Base-by-base conservation (phyloP, 805 yeast genomes). In the Lachancea kluyveri region DNA sequence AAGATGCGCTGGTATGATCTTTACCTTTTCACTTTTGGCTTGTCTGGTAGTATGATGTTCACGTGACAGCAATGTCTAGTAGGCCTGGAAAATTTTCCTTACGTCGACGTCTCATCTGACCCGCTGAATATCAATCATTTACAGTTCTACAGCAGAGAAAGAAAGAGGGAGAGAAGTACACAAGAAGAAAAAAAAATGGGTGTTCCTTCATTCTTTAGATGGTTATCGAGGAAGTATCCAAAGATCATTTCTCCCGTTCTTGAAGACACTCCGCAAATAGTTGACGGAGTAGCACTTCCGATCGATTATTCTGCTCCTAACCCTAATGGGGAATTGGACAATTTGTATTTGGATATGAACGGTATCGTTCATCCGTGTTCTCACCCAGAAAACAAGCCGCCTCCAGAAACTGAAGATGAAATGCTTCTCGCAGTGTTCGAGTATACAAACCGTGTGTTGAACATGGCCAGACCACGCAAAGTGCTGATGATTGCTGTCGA, bases 331-430 rank as follows among this genome's bases (percentile, higher is more conserved):
- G 99, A 92, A 61, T 63, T 87, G 28, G 97, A 92, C 55, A 92
- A 92, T 54, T 60, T 92, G 30, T 92, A 92, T 54, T 66, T 92
- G 41, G 99, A 92, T 62, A 92, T 92, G 98, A 92, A 92, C 55
- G 98, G 97, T 65, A 92, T 92, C 52, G 98, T 92, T 4, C 99
- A 92, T 65, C 98, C 98, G 1, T 92, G 97, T 67, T 81, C 96
- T 2, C 99, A 92, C 58, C 99, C 99, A 1, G 98, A 90, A 52
- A 83, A 90, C 45, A 80, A 80, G 45, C 95, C 96, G 0, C 80
- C 98, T 0, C 99, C 99, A 8, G 94, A 79, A 46, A 87, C 90
- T 0, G 98, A 92, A 51, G 95, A 87, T 39, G 96, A 92, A 52
- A 92, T 92, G 98, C 77, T 92, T 66, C 59, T 88, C 36, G 97